These are phyloP conservation scores for Pestalotiopsis sp. DNA, from an alignment of 2,329 filamentous ascomycete genomes.

Conservation along the genomic window DNA sequence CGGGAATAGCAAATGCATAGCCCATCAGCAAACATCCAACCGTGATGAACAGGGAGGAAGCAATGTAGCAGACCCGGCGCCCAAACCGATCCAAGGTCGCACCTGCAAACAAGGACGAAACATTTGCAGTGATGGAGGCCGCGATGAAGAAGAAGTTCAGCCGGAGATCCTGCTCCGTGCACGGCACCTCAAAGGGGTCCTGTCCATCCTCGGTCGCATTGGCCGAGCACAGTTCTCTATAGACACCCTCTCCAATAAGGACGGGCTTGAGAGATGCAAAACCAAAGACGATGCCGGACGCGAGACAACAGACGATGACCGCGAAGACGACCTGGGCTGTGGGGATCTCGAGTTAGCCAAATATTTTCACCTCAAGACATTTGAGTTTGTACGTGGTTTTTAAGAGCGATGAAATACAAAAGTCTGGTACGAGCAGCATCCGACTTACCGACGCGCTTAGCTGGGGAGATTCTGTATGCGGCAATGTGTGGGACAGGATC, in stretches of 20 bases:
- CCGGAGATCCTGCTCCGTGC: conserved; percentile 50
- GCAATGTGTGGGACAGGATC: conserved; percentile 29
- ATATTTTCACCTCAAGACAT: not conserved
- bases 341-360: not conserved
- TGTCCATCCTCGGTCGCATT: conserved; percentile 41
- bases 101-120: conserved; percentile 67
- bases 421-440: not conserved
- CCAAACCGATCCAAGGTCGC: conserved; percentile 69
- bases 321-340: conserved; percentile 64
- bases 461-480: conserved; percentile 32
- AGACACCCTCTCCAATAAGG: conserved; percentile 60
- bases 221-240: conserved; percentile 53
- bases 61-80: conserved; percentile 63
- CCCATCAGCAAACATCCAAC: conserved; percentile 62
- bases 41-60: conserved; percentile 60
- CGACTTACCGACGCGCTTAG: conserved; percentile 31
- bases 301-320: conserved; percentile 68
- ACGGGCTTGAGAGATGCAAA: conserved; percentile 68
- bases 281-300: conserved; percentile 66
- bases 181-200: conserved; percentile 38
- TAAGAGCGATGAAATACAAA: not conserved
- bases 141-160: conserved; percentile 74
- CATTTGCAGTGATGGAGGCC: conserved; percentile 69
- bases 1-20: conserved; percentile 54
- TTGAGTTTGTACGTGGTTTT: not conserved